Percentiles rank a stretch among this genome's conserved stretches.
phyloP scores from a whole-genome alignment of 106 monocot genomes.

The Allium cepa region DNA sequence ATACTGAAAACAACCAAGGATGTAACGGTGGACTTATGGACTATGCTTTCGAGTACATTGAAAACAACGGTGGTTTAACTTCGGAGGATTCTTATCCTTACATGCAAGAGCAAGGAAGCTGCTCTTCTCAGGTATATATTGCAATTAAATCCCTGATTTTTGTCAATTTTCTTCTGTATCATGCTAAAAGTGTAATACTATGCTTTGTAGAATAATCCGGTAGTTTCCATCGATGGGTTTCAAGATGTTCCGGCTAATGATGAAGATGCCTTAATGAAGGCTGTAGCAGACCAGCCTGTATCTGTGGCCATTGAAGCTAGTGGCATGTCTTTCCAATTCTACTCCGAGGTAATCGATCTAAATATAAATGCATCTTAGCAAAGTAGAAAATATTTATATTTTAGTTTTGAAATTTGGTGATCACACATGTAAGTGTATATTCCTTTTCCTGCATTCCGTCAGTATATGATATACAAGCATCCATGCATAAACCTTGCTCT shows the following conservation, averaged over 20 bases:
- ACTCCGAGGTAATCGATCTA: conserved; percentile 19
- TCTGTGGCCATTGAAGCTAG: conserved; percentile 41
- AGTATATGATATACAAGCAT: too few relatives aligned
- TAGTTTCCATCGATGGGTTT: conserved; percentile 13
- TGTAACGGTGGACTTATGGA: conserved; percentile 38
- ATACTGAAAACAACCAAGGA: conserved; percentile 4
- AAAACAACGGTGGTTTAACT: conserved; percentile 25
- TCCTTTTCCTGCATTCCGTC: too few relatives aligned
- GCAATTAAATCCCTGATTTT: neutral
- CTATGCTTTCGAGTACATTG: conserved; percentile 45
- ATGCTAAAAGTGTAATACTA: neutral
- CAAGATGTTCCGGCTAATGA: conserved; percentile 11
- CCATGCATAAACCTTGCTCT: too few relatives aligned
- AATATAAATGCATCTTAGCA: neutral
- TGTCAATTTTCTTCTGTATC: neutral
- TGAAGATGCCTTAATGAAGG: conserved; percentile 17
- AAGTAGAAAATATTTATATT: neutral
- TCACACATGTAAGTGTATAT: neutral
- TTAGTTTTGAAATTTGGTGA: neutral
- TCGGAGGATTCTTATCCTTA: conserved; percentile 39
- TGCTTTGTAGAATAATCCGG: conserved; percentile 12
- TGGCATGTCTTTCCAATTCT: conserved; percentile 40
- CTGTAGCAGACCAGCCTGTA: conserved; percentile 45
- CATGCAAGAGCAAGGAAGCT: conserved; percentile 9
- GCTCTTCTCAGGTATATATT: conserved; percentile 15